These are phyloP conservation scores for Eucalyptus tenuipes DNA, from an alignment of 345 rosid species.

Conservation along the genomic window DNA sequence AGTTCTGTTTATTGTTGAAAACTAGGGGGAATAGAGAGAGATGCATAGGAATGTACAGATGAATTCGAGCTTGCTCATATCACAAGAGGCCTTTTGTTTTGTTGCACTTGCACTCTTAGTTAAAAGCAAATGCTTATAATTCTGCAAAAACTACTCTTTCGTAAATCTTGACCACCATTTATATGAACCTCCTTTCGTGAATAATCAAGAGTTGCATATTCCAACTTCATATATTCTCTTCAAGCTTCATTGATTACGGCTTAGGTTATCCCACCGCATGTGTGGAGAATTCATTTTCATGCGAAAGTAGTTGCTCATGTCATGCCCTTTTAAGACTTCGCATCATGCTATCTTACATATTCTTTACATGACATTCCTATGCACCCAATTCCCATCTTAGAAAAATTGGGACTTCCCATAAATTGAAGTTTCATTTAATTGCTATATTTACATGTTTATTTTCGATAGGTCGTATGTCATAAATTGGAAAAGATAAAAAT, in stretches of 20 bases:
- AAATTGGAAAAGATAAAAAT: not conserved
- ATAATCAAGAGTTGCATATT: not conserved
- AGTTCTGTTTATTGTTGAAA: no score
- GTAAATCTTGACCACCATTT: not conserved
- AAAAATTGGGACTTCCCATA: not conserved
- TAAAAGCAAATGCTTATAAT: not conserved
- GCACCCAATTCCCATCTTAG: not conserved
- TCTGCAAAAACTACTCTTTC: not conserved
- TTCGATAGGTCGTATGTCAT: not conserved
- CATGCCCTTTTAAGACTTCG: not conserved
- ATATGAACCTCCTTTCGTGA: not conserved
- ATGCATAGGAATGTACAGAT: not conserved
- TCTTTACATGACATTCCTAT: not conserved
- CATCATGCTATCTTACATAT: not conserved
- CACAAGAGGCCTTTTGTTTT: not conserved
- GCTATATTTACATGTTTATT: no score
- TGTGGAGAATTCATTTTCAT: not conserved
- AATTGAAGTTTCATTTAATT: not conserved
- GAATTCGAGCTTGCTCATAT: not conserved
- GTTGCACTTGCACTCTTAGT: not conserved
- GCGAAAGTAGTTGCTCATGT: rapidly evolving
- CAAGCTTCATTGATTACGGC: not conserved
- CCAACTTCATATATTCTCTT: not conserved
- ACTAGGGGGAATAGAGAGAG: not conserved
- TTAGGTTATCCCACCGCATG: not conserved